These are phyloP conservation scores for Dispira simplex DNA, from an alignment of 192 early-diverging fungal genomes.

Conservation along the genomic window DNA sequence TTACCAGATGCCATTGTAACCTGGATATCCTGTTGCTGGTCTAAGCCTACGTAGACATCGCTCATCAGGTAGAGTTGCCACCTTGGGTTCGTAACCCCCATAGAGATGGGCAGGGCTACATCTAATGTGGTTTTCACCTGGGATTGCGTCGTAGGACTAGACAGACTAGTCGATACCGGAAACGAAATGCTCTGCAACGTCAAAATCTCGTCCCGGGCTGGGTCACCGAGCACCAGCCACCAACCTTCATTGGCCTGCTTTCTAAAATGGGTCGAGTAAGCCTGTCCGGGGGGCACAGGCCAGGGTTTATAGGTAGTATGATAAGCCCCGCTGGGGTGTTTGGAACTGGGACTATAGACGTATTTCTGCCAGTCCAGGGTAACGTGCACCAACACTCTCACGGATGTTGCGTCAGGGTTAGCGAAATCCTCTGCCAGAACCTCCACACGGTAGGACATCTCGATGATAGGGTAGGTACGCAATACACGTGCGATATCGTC, in stretches of 20 bases:
- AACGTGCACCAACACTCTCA: no score
- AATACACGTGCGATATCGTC: slow-evolving; percentile 10
- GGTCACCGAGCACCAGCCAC: slow-evolving; percentile 76
- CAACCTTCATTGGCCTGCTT: slow-evolving; percentile 89
- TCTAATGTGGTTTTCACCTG: slow-evolving; percentile 28
- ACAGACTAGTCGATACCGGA: slow-evolving; percentile 30
- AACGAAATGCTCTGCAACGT: slow-evolving; percentile 66
- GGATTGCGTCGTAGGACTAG: slow-evolving; percentile 11
- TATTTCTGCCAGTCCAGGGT: no score
- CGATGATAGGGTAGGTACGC: slow-evolving; percentile 25
- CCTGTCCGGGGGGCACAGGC: slow-evolving; percentile 28
- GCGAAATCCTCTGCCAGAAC: not conserved
- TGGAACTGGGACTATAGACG: no score
- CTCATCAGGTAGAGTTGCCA: slow-evolving; percentile 38
- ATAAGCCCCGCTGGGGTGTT: no score
- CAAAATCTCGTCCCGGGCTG: slow-evolving; percentile 42
- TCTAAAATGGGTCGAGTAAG: slow-evolving; percentile 75
- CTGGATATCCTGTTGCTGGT: slow-evolving; percentile 35
- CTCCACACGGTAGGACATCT: slow-evolving; percentile 15
- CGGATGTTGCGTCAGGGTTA: no score
- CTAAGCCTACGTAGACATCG: slow-evolving; percentile 69
- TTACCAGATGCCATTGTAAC: no score
- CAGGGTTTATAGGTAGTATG: slow-evolving; percentile 12
- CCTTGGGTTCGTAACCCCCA: slow-evolving; percentile 36
- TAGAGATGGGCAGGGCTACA: slow-evolving; percentile 45